Evolutionary conservation across 176 grass and related monocot genomes (phyloP), one percentile per base, ranked within the genome.

Genomic region (Raddia guianensis): DNA sequence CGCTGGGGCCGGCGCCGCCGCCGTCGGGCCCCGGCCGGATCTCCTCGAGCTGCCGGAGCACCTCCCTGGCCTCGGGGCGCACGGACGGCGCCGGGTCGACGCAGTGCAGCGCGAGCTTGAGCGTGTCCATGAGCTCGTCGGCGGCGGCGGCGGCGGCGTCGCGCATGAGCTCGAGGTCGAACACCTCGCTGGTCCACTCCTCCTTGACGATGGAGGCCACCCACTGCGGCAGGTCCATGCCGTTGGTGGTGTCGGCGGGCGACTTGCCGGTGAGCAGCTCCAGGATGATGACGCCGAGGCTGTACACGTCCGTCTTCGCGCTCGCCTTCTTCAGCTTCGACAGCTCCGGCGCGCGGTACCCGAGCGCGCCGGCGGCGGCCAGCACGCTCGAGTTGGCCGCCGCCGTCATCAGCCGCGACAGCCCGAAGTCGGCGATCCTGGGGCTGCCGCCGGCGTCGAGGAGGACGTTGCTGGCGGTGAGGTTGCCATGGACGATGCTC

Each of bases 111-210:
- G 94, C 94, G 8, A 97, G 86, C 85, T 94, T 94, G 13, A 97
- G 87, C 74, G 89, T 88, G 66, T 90, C 92, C 77, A 97, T 81
- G 63, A 97, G 78, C 82, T 97, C 94, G 52, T 97, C 94, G 0
- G 73, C 84, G 0, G 77, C 6, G 0, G 82, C 90, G 0, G 53
- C 48, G 12, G 80, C 61, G 1, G 91, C 87, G 58, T 94, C 94
- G 16, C 87, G 88, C 89, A 90, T 94, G 0, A 97, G 85, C 79
- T 97, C 94, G 2, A 87, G 76, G 72, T 97, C 94, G 63, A 97
- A 97, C 84, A 97, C 91, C 84, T 97, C 91, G 68, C 90, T 94
- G 1, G 94, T 92, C 94, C 94, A 92, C 68, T 94, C 94, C 85
- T 92, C 89, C 75, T 97, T 92, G 14, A 97, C 91, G n/a, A 91